Evolutionary conservation across 768 basidiomycete species (phyloP).

Genomic region (Pisolithus marmoratus): DNA sequence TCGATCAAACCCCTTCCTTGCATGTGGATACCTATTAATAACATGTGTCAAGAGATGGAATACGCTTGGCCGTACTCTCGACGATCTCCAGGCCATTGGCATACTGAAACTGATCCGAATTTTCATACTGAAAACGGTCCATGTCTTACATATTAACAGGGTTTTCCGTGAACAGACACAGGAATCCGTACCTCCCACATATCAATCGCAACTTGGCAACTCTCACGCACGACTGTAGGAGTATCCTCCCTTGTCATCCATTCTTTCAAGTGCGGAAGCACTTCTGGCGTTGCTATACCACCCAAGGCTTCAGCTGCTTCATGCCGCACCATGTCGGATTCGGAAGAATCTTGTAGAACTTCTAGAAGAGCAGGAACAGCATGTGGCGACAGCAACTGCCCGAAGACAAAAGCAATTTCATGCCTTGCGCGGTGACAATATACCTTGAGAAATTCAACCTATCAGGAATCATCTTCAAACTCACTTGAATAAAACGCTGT

Average conservation of each 20-base stretch:
- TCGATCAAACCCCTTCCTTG: no score
- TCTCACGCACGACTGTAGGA: conserved; percentile 88
- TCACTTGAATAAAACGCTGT: conserved; percentile 90
- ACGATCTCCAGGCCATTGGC: conserved; percentile 44
- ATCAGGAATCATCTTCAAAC: conserved; percentile 18
- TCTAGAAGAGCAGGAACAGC: conserved; percentile 80
- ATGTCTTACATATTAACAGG: conserved; percentile 1
- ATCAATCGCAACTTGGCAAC: conserved; percentile 93
- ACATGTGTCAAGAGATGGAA: no score
- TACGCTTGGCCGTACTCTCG: no score
- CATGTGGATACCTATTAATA: no score
- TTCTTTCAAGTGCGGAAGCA: conserved; percentile 78
- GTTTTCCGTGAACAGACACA: neutral
- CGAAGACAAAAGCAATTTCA: conserved; percentile 98
- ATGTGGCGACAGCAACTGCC: conserved; percentile 85
- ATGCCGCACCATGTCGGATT: conserved; percentile 96
- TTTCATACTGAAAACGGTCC: conserved; percentile 59
- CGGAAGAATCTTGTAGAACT: conserved; percentile 65
- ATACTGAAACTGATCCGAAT: conserved; percentile 77
- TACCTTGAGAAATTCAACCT: neutral
- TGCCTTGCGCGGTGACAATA: conserved; percentile 54
- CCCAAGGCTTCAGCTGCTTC: conserved; percentile 98
- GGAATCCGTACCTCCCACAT: conserved; percentile 80
- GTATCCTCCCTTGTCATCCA: conserved; percentile 77
- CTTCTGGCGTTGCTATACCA: conserved; percentile 93